Conservation (phyloP, 1,139 yeast genomes). For the Yamadazyma sp. region DNA sequence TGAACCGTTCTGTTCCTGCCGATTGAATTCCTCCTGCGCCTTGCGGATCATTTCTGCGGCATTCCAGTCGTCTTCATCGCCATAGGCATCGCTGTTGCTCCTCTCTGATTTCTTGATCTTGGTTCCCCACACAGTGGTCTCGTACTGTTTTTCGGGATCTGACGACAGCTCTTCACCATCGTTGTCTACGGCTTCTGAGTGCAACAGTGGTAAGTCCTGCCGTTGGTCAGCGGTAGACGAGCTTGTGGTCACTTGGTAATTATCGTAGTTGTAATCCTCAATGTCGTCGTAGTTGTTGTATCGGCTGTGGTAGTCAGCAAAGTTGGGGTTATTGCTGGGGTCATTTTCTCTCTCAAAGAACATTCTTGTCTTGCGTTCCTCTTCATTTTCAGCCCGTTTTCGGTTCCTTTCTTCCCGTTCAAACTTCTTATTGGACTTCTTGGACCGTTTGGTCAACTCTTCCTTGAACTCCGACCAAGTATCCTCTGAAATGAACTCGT, state of each 20-base stretch:
- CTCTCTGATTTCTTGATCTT: slow-evolving; percentile 44
- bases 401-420: slow-evolving; percentile 67
- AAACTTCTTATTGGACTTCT: slow-evolving; percentile 51
- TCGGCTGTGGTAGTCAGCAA: slow-evolving; percentile 6
- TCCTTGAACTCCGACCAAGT: slow-evolving; percentile 56
- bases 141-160: slow-evolving; percentile 5
- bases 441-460: slow-evolving; percentile 63
- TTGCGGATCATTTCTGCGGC: slow-evolving; percentile 51
- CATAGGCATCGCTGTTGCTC: slow-evolving; percentile 17
- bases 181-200: slow-evolving; percentile 6
- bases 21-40: slow-evolving; percentile 48
- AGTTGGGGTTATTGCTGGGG: slow-evolving; percentile 18
- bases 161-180: not conserved
- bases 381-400: slow-evolving; percentile 57
- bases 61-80: slow-evolving; percentile 38
- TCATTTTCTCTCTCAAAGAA: slow-evolving; percentile 62
- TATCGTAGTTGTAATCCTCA: slow-evolving; percentile 12
- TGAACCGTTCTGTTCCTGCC: slow-evolving; percentile 25
- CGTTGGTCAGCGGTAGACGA: slow-evolving; percentile 1
- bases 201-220: slow-evolving; percentile 3
- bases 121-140: slow-evolving; percentile 64
- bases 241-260: slow-evolving; percentile 9
- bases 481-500: slow-evolving; percentile 43
- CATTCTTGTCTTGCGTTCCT: slow-evolving; percentile 57
- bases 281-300: slow-evolving; percentile 14